Base-by-base conservation (phyloP, 208 protist species). In the Giardia duodenalis region DNA sequence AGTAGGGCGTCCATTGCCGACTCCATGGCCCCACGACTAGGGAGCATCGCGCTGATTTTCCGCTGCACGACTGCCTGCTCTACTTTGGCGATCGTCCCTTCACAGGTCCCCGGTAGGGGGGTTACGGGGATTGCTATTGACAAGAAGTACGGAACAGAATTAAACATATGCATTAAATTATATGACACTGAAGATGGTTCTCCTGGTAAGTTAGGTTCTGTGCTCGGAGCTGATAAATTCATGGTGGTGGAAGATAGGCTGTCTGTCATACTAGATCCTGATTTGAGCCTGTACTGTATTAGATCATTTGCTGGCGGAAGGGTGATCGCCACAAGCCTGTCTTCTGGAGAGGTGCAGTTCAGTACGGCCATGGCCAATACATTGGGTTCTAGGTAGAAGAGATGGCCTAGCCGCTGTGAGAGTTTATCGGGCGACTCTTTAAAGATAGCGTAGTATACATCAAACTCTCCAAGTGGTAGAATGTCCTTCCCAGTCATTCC, bases 1-100 rank as follows among this genome's bases (percentile, higher is more conserved):
- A 47, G 10, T 91, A 91, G 10, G 10, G 44, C 88, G 10, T 91
- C 88, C 1, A 2, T 2, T 0, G 44, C 44, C 10, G 2, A 3
- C 4, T 91, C 88, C 4, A 91, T 2, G 2, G 88, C 1, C 0
- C 1, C 10, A 47, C 45, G n/a, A 47, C 44, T 1, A 19, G 88
- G 88, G 2, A 91, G 88, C 88, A 91, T 91, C 47, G 88, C 88
- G 2, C n/a, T 47, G 44, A 91, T 91, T 48, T 91, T 46, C 10
- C 47, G 2, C 44, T 22, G 45, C n/a, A 91, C 88, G n/a, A 91
- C 88, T 48, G n/a, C 2, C 4, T 47, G 4, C 88, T 91, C 88
- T 4, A 91, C 45, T 48, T 91, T 91, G 45, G 88, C 88, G 45
- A 91, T 45, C n/a, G 88, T 91, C 10, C 4, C 44, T 48, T 91